Conservation (phyloP, 257 asterid species). For the Solanum gracilifrons region DNA sequence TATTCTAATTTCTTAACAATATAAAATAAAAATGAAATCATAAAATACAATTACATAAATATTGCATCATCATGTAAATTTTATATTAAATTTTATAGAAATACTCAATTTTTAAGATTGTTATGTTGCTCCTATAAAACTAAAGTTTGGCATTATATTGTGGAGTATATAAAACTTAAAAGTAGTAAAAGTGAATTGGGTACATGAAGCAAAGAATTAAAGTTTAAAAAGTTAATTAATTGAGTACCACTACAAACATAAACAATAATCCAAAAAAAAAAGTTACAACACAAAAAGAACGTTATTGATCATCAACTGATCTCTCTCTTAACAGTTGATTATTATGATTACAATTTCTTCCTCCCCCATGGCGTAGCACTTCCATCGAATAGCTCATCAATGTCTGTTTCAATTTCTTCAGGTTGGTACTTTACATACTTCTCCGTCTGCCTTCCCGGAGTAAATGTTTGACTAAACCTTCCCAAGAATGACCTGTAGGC, state of each 20-base stretch:
- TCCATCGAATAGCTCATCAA: slow-evolving; percentile 78
- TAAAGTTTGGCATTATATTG: not conserved
- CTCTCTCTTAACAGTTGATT: not conserved
- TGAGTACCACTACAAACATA: not conserved
- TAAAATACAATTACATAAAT: no score
- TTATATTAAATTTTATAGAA: no score
- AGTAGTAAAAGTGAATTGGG: not conserved
- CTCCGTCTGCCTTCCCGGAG: slow-evolving; percentile 87
- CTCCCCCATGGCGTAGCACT: slow-evolving; percentile 36
- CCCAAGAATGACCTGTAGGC: slow-evolving; percentile 81
- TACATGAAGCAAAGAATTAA: not conserved
- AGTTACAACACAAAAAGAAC: not conserved
- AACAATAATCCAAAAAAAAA: not conserved
- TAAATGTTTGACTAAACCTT: slow-evolving; percentile 62
- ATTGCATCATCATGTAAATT: not conserved
- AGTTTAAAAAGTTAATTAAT: not conserved
- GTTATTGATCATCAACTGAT: not conserved
- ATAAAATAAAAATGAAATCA: no score
- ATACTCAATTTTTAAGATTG: not conserved
- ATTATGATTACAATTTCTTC: slow-evolving; percentile 25
- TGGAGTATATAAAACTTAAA: not conserved
- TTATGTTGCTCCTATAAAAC: not conserved
- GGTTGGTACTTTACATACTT: slow-evolving; percentile 78
- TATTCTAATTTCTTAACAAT: no score
- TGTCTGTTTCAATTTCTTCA: slow-evolving; percentile 60